Base-by-base conservation (phyloP, 129 eudicot genomes). In the Rutidosis leptorrhynchoides region DNA sequence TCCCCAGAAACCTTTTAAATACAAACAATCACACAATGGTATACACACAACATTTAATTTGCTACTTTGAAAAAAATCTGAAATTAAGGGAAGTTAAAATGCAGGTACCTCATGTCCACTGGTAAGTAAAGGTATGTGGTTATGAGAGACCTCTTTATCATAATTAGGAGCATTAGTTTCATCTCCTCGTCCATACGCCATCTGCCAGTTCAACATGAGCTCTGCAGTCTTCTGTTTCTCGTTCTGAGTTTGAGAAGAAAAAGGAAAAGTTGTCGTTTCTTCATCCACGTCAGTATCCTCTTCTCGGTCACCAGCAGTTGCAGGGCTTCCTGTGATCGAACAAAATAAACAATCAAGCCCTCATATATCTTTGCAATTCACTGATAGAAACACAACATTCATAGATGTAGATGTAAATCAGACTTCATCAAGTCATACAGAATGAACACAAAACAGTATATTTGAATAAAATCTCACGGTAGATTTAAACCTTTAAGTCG, bases 101-200 rank as follows among this genome's bases (percentile, higher is more conserved):
- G 23, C n/a, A 61, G 10, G 35, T 77, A 85, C 93, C 88, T 76
- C 83, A 12, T 79, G 81, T 27, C 93, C 95, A 79, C 78, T 83
- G 32, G 88, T 81, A 66, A 94, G 99, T 68, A 81, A 65, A 64
- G 99, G 99, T 55, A 94, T 81, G 67, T 89, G 94, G 66, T 82
- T 87, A 76, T 79, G 87, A 33, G 97, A 81, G 72, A 84, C 87
- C 72, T 94, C 99, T 75, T 89, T 89, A 67, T 94, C 99, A 65
- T 86, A 94, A 60, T 83, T 83, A 3, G 99, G 95, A 40, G 84
- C 74, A 28, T 78, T 82, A 61, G 62, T 49, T 27, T 83, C 84
- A 54, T 84, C 96, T 28, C 85, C 85, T 56, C 90, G 78, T 46
- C 95, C 96, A 82, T 88, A 67, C 43, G 80, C 82, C 91, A 78